These are phyloP conservation scores for Linum tenue DNA, from an alignment of 345 rosid genomes.

Conservation along the genomic window DNA sequence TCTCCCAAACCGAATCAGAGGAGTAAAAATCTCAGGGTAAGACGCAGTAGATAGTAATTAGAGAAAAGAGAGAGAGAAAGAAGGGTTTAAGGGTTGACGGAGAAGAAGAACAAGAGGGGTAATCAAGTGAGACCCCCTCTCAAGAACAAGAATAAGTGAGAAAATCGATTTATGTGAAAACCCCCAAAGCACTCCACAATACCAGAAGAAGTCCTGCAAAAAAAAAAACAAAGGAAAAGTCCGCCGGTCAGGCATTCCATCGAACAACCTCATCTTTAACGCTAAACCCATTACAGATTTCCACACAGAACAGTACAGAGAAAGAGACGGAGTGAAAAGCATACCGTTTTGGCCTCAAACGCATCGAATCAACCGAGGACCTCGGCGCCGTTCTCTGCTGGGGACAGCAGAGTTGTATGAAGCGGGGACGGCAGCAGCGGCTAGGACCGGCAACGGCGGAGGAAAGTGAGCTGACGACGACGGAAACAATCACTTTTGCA, in stretches of 20 bases:
- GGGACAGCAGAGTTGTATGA: slow-evolving; percentile 35
- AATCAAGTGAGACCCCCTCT: slow-evolving; percentile 59
- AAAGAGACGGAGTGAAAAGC: not conserved
- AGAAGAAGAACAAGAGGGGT: not conserved
- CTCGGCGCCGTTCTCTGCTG: slow-evolving; percentile 45
- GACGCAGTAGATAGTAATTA: not conserved
- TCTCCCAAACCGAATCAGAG: not conserved
- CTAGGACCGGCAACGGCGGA: slow-evolving; percentile 11
- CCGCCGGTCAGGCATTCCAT: not conserved
- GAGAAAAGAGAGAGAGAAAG: not conserved
- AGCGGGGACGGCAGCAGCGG: not conserved
- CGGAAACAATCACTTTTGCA: not conserved
- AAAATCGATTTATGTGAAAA: slow-evolving; percentile 62
- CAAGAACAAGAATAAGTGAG: slow-evolving; percentile 56
- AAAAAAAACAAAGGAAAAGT: not conserved
- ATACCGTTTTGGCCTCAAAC: slow-evolving; percentile 63
- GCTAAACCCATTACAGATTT: slow-evolving; percentile 23
- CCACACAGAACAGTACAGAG: not conserved
- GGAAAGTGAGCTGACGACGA: not conserved
- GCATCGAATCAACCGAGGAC: slow-evolving; percentile 59
- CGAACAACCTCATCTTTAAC: not conserved
- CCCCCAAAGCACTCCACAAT: slow-evolving; percentile 53
- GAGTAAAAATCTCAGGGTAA: not conserved
- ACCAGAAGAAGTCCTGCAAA: slow-evolving; percentile 74
- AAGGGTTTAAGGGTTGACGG: slow-evolving; percentile 13